These are phyloP conservation scores for Anisodus tanguticus DNA, from an alignment of 257 asterid species.

Conservation along the genomic window DNA sequence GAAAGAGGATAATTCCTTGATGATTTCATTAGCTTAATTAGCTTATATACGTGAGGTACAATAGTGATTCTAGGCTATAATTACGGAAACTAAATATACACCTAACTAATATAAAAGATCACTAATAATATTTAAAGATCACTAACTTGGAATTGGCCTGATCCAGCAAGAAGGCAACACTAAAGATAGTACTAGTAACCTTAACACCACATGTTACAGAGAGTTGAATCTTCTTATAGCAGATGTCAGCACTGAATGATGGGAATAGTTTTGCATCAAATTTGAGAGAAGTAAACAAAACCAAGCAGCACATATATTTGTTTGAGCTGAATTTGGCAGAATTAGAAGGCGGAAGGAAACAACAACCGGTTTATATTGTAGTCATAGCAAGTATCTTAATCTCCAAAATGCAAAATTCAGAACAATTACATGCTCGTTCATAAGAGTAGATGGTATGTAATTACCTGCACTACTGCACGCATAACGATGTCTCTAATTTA, in stretches of 20 bases:
- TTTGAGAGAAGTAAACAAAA: neutral
- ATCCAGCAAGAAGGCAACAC: constrained; percentile 1
- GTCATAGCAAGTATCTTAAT: neutral
- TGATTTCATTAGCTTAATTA: no score
- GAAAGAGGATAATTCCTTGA: no score
- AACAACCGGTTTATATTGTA: neutral
- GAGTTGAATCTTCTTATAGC: neutral
- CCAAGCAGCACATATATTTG: neutral
- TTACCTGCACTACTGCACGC: constrained; percentile 12
- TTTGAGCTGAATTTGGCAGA: neutral
- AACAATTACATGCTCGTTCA: neutral
- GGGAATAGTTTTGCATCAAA: neutral
- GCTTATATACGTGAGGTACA: no score
- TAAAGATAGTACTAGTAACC: constrained; percentile 3
- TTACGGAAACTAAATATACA: no score
- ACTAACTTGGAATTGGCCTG: no score
- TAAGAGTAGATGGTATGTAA: neutral
- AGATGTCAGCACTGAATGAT: neutral
- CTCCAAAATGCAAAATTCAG: neutral
- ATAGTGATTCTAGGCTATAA: no score
- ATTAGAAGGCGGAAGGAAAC: neutral
- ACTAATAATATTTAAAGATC: no score
- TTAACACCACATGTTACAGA: neutral
- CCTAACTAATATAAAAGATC: no score
- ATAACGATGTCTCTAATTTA: neutral